Evolutionary conservation across 2,329 filamentous ascomycete genomes (phyloP).

Genomic region (Hymenoscyphus albidus): DNA sequence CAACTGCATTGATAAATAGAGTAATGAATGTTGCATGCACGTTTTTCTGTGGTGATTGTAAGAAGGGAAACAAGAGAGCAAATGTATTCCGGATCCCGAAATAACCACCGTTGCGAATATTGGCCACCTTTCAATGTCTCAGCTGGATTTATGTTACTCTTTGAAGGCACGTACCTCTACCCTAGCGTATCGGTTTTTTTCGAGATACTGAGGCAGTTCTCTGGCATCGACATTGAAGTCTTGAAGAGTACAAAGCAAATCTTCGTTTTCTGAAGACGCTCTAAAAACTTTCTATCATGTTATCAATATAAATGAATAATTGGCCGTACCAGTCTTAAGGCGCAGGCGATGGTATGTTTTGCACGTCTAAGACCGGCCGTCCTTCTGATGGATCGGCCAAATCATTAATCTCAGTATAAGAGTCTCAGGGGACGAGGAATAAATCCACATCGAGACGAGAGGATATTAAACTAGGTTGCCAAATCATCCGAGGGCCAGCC

Average conservation of each 20-base stretch:
- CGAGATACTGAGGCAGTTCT: conserved; percentile 24
- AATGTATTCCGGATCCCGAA: conserved; percentile 33
- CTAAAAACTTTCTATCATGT: conserved; percentile 35
- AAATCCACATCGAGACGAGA: no score
- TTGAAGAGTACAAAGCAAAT: conserved; percentile 34
- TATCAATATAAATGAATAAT: conserved; percentile 36
- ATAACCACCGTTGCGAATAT: conserved; percentile 39
- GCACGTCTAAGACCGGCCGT: conserved; percentile 35
- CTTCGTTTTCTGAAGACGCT: conserved; percentile 22
- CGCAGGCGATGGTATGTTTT: conserved; percentile 20
- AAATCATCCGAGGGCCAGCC: conserved; percentile 36
- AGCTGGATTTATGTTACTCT: background rate
- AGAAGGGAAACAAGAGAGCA: conserved; percentile 32
- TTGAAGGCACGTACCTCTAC: conserved; percentile 37
- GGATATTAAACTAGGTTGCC: no score
- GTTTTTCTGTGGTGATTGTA: conserved; percentile 36
- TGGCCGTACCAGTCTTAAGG: conserved; percentile 40
- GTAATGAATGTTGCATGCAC: conserved; percentile 40
- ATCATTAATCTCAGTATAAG: conserved; percentile 24
- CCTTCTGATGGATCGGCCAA: conserved; percentile 37
- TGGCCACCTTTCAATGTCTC: conserved; percentile 35
- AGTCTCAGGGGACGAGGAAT: no score
- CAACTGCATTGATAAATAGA: conserved; percentile 39
- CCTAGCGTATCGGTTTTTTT: conserved; percentile 32
- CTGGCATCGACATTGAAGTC: conserved; percentile 22